Percentiles rank a stretch among this genome's conserved stretches.
These are phyloP conservation scores for Hsuehochloa calcarea DNA, from an alignment of 176 grass and related monocot species.

Conservation along the genomic window DNA sequence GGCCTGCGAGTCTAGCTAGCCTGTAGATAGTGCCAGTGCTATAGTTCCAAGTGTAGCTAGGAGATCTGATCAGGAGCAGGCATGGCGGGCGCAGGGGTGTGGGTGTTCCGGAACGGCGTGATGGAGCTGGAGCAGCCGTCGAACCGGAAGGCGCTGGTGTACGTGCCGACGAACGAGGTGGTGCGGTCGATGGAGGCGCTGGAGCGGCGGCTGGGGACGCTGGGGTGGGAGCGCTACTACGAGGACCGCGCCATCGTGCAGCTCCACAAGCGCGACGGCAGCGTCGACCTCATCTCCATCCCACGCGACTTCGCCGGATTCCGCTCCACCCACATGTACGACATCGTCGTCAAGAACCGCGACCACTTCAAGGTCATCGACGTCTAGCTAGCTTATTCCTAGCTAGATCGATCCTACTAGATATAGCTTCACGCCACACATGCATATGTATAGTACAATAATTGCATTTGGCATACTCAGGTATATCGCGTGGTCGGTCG, in stretches of 20 bases:
- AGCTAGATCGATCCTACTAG: background rate
- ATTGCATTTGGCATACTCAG: background rate
- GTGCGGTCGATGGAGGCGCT: slow-evolving; percentile 59
- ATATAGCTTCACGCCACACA: background rate
- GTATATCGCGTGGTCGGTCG: background rate
- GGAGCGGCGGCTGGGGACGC: slow-evolving; percentile 56
- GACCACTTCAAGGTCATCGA: slow-evolving; percentile 84
- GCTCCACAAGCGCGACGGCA: slow-evolving; percentile 74
- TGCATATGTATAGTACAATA: background rate
- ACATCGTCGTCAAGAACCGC: slow-evolving; percentile 87
- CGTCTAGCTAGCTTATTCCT: background rate
- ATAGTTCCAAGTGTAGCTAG: too few species aligned
- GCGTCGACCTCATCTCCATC: slow-evolving; percentile 75
- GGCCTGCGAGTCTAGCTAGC: too few species aligned
- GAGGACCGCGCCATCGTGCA: slow-evolving; percentile 61
- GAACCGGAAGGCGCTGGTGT: slow-evolving; percentile 53
- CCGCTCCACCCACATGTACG: slow-evolving; percentile 90
- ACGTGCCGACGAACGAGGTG: slow-evolving; percentile 65
- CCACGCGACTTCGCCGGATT: slow-evolving; percentile 71
- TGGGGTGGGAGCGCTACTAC: slow-evolving; percentile 87
- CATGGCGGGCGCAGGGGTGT: slow-evolving; percentile 57
- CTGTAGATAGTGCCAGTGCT: too few species aligned
- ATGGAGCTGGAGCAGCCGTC: slow-evolving; percentile 56
- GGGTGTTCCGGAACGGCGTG: slow-evolving; percentile 81
- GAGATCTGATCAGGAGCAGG: too few species aligned